Conservation (phyloP, 257 asterid genomes). For the Nicotiana tomentosiformis region DNA sequence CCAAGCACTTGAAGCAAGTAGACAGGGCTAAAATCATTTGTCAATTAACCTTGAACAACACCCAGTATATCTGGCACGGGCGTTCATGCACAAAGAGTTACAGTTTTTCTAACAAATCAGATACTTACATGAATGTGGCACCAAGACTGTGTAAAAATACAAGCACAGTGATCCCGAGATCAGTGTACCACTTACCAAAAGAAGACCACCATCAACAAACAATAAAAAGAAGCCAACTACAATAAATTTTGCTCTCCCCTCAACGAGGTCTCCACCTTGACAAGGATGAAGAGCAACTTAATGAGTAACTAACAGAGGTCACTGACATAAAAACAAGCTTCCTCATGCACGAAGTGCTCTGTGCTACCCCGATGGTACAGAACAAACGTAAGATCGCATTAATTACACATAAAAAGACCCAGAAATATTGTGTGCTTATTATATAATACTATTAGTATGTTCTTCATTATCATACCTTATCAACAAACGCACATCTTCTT, state of each 20-base stretch:
- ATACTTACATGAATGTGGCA: not conserved
- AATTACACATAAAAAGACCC: not conserved
- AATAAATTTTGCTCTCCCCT: constrained; percentile 1
- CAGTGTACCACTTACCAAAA: not conserved
- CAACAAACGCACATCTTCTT: not conserved
- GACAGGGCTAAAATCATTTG: not conserved
- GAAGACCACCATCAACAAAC: not conserved
- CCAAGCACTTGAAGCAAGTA: not conserved
- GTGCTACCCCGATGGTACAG: not conserved
- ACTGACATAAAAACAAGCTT: not conserved
- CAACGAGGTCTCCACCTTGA: not conserved
- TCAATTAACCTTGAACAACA: not conserved
- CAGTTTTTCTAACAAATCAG: not conserved
- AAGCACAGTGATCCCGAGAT: not conserved
- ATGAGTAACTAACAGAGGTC: not conserved
- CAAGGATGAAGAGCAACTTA: not conserved
- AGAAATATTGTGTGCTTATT: not conserved
- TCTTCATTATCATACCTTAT: not conserved
- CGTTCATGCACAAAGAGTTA: not conserved
- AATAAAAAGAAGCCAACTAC: not conserved
- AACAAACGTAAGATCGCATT: not conserved
- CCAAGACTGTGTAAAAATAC: not conserved
- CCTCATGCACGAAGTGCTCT: not conserved
- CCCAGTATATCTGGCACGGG: not conserved
- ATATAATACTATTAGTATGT: not conserved